Percentiles rank a stretch among this genome's conserved stretches.
Evolutionary conservation across 2,329 filamentous ascomycete species (phyloP).

Genomic region (Ophiostoma ulmi): DNA sequence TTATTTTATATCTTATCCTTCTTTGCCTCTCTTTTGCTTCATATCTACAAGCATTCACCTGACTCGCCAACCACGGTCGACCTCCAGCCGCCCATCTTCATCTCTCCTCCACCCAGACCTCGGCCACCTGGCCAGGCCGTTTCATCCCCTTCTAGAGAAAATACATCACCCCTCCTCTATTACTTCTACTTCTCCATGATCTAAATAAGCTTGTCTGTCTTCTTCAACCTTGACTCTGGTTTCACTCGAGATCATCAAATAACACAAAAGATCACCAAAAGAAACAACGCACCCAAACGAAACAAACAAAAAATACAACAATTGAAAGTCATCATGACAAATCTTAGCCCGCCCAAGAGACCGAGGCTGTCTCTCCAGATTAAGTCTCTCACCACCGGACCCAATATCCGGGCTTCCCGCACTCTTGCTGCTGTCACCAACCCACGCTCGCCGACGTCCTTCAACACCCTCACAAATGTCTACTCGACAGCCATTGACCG

Average conservation of each 20-base stretch:
- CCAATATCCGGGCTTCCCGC: slow-evolving; percentile 39
- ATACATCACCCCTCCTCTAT: neutral
- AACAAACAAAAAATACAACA: neutral
- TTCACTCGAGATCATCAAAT: neutral
- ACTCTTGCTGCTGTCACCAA: slow-evolving; percentile 46
- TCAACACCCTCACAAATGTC: slow-evolving; percentile 62
- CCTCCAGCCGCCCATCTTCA: slow-evolving; percentile 7
- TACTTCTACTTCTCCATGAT: neutral
- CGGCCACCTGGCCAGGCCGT: slow-evolving; percentile 31
- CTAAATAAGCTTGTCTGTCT: slow-evolving; percentile 7
- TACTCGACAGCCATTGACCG: slow-evolving; percentile 60
- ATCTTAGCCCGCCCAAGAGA: slow-evolving; percentile 41
- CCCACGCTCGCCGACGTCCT: slow-evolving; percentile 56
- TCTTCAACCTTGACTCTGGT: neutral
- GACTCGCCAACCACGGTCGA: neutral
- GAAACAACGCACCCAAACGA: neutral
- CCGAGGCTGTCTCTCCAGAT: slow-evolving; percentile 51
- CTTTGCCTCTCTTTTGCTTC: neutral
- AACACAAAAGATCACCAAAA: neutral
- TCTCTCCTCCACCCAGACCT: neutral
- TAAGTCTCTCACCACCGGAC: slow-evolving; percentile 37
- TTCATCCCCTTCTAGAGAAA: neutral
- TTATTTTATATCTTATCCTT: neutral
- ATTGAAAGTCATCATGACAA: slow-evolving; percentile 18
- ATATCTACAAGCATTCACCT: neutral